Evolutionary conservation across 2,329 filamentous ascomycete species (phyloP).

Genomic region (Juglanconis oblonga): DNA sequence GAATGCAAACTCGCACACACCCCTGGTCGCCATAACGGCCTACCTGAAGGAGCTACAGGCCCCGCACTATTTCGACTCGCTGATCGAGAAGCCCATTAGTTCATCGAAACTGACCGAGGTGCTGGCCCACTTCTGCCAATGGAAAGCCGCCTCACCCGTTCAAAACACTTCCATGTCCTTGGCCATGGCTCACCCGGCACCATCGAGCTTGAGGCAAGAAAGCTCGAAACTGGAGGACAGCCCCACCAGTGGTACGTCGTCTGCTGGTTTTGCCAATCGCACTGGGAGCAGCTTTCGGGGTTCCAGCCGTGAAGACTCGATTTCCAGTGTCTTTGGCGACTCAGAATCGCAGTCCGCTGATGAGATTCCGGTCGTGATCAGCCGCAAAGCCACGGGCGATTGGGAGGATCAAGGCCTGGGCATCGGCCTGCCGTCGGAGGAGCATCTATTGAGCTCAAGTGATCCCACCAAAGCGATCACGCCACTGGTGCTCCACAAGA

Average conservation of each 20-base stretch:
- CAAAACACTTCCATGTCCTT: conserved; percentile 40
- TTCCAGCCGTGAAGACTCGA: conserved; percentile 83
- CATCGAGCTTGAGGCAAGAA: conserved; percentile 64
- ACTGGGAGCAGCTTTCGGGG: conserved; percentile 74
- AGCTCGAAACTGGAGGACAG: conserved; percentile 70
- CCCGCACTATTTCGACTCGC: conserved; percentile 89
- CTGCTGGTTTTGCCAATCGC: conserved; percentile 60
- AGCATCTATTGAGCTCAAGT: conserved; percentile 33
- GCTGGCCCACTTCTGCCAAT: conserved; percentile 83
- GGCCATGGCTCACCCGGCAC: conserved; percentile 55
- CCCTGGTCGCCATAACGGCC: conserved; percentile 93
- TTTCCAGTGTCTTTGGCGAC: conserved; percentile 85
- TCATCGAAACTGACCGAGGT: conserved; percentile 87
- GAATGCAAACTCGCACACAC: conserved; percentile 90
- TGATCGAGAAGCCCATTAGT: conserved; percentile 96
- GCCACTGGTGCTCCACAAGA: conserved; percentile 58
- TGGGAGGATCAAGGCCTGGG: conserved; percentile 79
- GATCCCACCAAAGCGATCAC: conserved; percentile 43
- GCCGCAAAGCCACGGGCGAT: conserved; percentile 70
- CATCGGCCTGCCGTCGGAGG: conserved; percentile 75
- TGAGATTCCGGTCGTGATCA: conserved; percentile 73
- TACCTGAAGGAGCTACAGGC: conserved; percentile 97
- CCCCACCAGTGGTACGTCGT: conserved; percentile 71
- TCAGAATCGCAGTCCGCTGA: conserved; percentile 75
- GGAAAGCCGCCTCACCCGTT: conserved; percentile 70